phyloP scores from a whole-genome alignment of 306 rosid genomes.

The Adenanthera pavonina region DNA sequence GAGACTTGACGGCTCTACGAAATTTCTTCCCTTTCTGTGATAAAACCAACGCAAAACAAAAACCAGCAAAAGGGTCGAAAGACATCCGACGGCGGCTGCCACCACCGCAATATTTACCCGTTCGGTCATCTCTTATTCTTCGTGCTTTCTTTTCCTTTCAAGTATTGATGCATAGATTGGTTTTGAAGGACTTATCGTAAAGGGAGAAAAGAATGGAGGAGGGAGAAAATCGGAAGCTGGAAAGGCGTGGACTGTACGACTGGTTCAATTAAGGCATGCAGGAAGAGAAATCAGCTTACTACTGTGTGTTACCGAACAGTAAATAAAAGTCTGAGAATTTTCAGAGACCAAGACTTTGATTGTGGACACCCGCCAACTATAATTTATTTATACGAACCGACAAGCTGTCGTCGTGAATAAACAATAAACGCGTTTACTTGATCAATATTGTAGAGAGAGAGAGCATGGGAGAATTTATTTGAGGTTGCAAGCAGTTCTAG shows the following conservation, averaged over 20 bases:
- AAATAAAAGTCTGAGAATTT: slow-evolving; percentile 26
- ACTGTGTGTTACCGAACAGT: neutral
- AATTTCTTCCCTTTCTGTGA: slow-evolving; percentile 37
- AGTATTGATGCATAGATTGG: slow-evolving; percentile 38
- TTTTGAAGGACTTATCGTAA: slow-evolving; percentile 10
- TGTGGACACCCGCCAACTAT: slow-evolving; percentile 11
- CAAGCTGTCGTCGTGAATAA: slow-evolving; percentile 6
- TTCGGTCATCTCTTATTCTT: slow-evolving; percentile 45
- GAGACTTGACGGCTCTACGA: slow-evolving; percentile 37
- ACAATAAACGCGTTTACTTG: slow-evolving; percentile 34
- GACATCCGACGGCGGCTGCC: slow-evolving; percentile 54
- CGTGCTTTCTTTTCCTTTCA: neutral
- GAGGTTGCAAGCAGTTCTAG: slow-evolving; percentile 27
- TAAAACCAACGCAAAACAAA: slow-evolving; percentile 41
- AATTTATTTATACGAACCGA: slow-evolving; percentile 35
- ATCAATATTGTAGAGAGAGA: neutral
- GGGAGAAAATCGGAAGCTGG: slow-evolving; percentile 29
- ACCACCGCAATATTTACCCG: slow-evolving; percentile 47
- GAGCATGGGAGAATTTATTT: neutral
- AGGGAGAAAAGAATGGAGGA: slow-evolving; percentile 22
- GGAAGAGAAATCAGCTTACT: neutral
- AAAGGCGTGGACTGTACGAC: slow-evolving; percentile 69
- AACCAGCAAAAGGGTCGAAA: slow-evolving; percentile 42
- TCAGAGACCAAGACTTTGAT: neutral
- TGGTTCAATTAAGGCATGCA: slow-evolving; percentile 67